A percentile compares a stretch with the other conserved stretches of the same genome.
These are phyloP conservation scores for Lasiodiplodia hormozganensis DNA, from an alignment of 2,329 filamentous ascomycete genomes.

Conservation along the genomic window DNA sequence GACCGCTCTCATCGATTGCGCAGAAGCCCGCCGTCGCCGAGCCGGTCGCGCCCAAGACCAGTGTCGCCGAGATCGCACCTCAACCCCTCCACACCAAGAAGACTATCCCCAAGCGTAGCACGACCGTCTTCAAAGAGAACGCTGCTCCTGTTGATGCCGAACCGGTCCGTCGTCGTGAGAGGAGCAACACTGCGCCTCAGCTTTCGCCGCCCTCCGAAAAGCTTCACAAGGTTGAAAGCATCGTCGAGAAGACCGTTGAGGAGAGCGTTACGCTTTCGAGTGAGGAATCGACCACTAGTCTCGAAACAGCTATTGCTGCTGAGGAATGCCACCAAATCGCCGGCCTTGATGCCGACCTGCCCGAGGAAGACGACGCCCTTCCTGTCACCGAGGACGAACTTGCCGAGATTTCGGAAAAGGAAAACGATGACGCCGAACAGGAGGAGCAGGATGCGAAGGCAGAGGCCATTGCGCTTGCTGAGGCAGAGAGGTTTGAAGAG, in stretches of 20 bases:
- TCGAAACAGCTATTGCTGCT: constrained; percentile 26
- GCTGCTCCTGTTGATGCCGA: constrained; percentile 7
- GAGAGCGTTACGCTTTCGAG: constrained; percentile 3
- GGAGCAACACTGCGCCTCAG: constrained; percentile 25
- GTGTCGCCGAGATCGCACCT: constrained; percentile 5
- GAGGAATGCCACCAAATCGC: constrained; percentile 26
- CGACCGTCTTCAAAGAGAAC: constrained; percentile 62
- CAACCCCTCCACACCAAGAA: constrained; percentile 13
- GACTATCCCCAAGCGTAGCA: constrained; percentile 35
- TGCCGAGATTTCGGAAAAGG: constrained; percentile 42
- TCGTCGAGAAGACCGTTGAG: constrained; percentile 15
- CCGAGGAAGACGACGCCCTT: constrained; percentile 31
- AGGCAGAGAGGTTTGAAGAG: constrained; percentile 65
- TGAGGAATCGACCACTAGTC: constrained; percentile 26
- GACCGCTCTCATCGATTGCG: constrained; percentile 4
- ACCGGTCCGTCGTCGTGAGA: constrained; percentile 14
- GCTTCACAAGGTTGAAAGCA: constrained; percentile 4
- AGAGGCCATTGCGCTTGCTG: constrained; percentile 33
- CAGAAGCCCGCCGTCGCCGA: constrained; percentile 20
- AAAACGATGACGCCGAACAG: constrained; percentile 44
- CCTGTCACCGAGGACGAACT: constrained; percentile 29
- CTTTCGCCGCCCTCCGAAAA: constrained; percentile 24
- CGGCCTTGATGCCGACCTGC: background rate
- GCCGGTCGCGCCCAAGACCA: constrained; percentile 6
- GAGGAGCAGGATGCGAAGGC: constrained; percentile 45